Evolutionary conservation across 2,329 filamentous ascomycete species (phyloP).

Genomic region (Karstenula rhodostoma): DNA sequence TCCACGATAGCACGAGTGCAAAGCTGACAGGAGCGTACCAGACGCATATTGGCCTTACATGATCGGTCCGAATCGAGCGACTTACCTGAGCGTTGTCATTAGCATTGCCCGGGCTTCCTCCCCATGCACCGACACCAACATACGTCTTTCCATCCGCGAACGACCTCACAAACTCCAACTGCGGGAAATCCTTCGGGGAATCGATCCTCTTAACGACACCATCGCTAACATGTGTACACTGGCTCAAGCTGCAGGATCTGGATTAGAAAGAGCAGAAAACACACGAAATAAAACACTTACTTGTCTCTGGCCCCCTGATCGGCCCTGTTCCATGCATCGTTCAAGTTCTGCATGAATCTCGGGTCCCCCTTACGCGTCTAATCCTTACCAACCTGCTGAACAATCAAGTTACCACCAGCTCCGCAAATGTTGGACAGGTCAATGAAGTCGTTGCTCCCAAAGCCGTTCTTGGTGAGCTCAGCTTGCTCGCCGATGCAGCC

Average conservation of each 20-base stretch:
- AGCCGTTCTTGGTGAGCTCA: slow-evolving; percentile 52
- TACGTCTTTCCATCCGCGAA: slow-evolving; percentile 50
- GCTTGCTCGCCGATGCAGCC: slow-evolving; percentile 52
- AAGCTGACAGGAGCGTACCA: too few relatives aligned
- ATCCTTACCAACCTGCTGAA: slow-evolving; percentile 48
- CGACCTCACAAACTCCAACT: slow-evolving; percentile 50
- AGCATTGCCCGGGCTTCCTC: slow-evolving; percentile 39
- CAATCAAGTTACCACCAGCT: slow-evolving; percentile 52
- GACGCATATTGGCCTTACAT: neutral
- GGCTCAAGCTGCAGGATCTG: slow-evolving; percentile 30
- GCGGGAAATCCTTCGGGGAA: slow-evolving; percentile 46
- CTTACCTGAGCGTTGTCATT: slow-evolving; percentile 45
- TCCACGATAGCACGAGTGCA: too few relatives aligned
- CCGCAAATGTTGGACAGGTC: slow-evolving; percentile 49
- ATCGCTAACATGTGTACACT: slow-evolving; percentile 36
- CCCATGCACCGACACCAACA: slow-evolving; percentile 53
- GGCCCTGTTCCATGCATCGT: slow-evolving; percentile 45
- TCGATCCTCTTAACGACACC: slow-evolving; percentile 32
- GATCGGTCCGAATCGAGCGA: neutral
- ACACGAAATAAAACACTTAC: neutral
- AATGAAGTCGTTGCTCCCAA: slow-evolving; percentile 43
- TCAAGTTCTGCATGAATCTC: slow-evolving; percentile 52
- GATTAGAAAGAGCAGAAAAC: neutral
- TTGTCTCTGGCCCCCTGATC: slow-evolving; percentile 41
- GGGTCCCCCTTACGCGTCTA: slow-evolving; percentile 51